phyloP scores from a whole-genome alignment of 2,329 filamentous ascomycete genomes.

The Daldinia eschscholtzii region DNA sequence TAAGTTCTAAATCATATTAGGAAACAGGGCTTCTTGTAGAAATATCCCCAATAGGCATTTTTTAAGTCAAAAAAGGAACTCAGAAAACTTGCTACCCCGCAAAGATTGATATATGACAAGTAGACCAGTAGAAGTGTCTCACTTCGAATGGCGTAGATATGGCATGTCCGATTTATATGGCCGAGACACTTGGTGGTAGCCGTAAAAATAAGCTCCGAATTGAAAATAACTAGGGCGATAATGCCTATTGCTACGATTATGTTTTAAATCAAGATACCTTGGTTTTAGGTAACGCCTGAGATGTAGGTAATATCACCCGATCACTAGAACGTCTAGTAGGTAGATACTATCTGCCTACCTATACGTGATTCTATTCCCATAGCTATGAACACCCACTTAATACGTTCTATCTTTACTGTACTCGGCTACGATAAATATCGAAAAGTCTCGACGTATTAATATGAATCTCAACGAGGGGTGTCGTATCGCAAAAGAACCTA shows the following conservation, averaged over 20 bases:
- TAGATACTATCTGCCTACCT: background rate
- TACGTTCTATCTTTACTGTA: too few species aligned
- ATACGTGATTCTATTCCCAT: background rate
- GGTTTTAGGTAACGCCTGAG: background rate
- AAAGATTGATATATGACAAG: constrained; percentile 25
- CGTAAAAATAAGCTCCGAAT: constrained; percentile 15
- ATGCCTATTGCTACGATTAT: background rate
- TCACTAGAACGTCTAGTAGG: background rate
- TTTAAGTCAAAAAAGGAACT: background rate
- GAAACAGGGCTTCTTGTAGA: background rate
- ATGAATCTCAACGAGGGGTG: too few species aligned
- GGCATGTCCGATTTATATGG: constrained; percentile 36
- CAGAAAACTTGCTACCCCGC: constrained; percentile 22
- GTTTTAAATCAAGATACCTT: constrained; percentile 9
- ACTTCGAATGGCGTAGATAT: constrained; percentile 20
- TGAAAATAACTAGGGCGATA: constrained; percentile 7
- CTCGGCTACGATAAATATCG: too few species aligned
- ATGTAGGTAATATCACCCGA: constrained; percentile 3
- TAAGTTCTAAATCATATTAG: background rate
- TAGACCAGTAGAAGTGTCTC: constrained; percentile 38
- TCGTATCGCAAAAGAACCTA: background rate
- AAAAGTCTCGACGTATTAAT: too few species aligned
- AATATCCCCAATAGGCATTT: background rate
- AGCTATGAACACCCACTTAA: background rate
- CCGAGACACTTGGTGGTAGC: constrained; percentile 44